Evolutionary conservation across 1,284 basidiomycete species (phyloP).

Genomic region (Lentinus polychrous): DNA sequence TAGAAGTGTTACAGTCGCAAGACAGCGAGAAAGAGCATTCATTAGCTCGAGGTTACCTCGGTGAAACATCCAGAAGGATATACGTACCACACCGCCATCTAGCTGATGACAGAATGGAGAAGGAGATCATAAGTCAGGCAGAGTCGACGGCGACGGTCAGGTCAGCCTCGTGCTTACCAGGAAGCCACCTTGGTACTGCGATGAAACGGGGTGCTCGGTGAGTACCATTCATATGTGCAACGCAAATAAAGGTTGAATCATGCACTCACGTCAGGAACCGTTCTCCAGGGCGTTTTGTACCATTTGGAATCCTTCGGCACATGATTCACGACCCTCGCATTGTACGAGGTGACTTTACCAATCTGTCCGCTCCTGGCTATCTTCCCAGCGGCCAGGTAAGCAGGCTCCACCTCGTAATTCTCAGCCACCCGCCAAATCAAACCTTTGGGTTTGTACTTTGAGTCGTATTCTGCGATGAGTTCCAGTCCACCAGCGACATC

Average conservation of each 20-base stretch:
- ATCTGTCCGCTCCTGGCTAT: constrained; percentile 52
- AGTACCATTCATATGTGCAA: not conserved
- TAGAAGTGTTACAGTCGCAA: constrained; percentile 24
- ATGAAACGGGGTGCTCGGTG: not conserved
- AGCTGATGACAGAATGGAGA: constrained; percentile 31
- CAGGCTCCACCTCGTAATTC: constrained; percentile 73
- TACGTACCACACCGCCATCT: constrained; percentile 64
- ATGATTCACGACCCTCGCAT: constrained; percentile 44
- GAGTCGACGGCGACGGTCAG: not conserved
- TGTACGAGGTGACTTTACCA: constrained; percentile 60
- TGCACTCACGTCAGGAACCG: constrained; percentile 63
- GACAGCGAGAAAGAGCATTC: not conserved
- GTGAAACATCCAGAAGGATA: constrained; percentile 4
- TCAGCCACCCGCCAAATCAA: constrained; percentile 83
- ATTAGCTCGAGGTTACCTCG: constrained; percentile 1
- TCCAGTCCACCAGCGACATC: constrained; percentile 57
- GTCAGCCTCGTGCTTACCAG: constrained; percentile 37
- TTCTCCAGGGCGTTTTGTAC: constrained; percentile 80
- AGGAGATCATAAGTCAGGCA: constrained; percentile 9
- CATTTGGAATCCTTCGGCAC: constrained; percentile 62
- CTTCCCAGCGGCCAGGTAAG: constrained; percentile 43
- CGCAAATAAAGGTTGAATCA: not conserved
- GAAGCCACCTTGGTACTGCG: constrained; percentile 78
- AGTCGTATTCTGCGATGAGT: constrained; percentile 64
- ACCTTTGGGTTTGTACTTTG: constrained; percentile 58